Evolutionary conservation across 2,329 filamentous ascomycete genomes (phyloP), one percentile per base, ranked within the genome.

Genomic region (Ceratocystis alfenasii): DNA sequence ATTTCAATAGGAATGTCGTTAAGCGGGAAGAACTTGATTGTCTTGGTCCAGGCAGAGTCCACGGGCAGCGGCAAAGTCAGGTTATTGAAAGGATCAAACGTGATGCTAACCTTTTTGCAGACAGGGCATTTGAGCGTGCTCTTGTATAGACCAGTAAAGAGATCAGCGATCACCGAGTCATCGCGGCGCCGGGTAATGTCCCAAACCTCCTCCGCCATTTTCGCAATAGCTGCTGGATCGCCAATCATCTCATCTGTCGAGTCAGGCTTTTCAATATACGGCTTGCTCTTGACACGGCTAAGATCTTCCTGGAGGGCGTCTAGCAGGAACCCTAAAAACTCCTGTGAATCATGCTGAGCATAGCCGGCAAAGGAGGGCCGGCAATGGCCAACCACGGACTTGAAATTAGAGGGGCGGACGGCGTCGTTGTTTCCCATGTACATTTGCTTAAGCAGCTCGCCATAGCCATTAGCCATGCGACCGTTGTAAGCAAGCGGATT

Each of bases 131-230:
- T 87, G 69, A 99, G 83, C 0, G 93, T 97, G 57, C 95, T 97
- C 78, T 97, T 96, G 82, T 97, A 99, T 82, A 97, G 90, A 69
- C 94, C 94, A 25, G 90, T 95, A 75, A 99, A 99, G 10, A 99
- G 81, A 73, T 99, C 94, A 66, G 90, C 93, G 70, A 96, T 89
- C 50, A 97, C 88, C 0, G 94, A 97, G 73, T 97, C 91, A 70
- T 99, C 96, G 64, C 94, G 87, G 69, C 87, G 87, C 72, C 90
- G 89, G 70, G 95, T 95, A 68, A 96, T 96, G 68, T 90, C 86
- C 85, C 93, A 95, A 68, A 94, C 94, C 70, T 89, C 84, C 64
- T 92, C 85, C 0, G 93, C 94, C 78, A 99, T 90, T 69, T 87
- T 83, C 67, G 86, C 83, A 72, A 99, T 90, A 10, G 89, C 89